phyloP scores from a whole-genome alignment of 495 filamentous ascomycete species.

The Amniculicola lignicola region DNA sequence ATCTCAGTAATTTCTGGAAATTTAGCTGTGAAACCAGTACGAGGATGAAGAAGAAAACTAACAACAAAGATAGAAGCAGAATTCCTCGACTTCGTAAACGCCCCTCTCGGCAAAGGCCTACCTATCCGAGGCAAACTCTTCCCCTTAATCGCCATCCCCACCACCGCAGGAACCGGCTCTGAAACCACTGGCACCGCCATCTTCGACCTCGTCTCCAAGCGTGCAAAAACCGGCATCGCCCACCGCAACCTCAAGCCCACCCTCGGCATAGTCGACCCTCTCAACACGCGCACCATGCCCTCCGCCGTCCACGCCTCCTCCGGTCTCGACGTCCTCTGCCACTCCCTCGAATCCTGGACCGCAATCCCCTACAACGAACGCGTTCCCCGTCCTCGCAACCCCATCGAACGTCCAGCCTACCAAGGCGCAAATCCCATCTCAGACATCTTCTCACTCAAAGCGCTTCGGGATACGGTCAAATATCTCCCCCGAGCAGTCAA shows the following conservation, averaged over 20 bases:
- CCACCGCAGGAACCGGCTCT: conserved; percentile 89
- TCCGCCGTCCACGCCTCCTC: conserved; percentile 83
- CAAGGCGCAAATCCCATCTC: conserved; percentile 97
- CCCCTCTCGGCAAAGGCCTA: conserved; percentile 81
- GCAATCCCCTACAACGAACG: conserved; percentile 90
- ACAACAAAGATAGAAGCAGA: conserved; percentile 73
- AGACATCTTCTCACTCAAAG: conserved; percentile 88
- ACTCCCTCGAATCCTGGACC: conserved; percentile 90
- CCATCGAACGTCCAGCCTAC: conserved; percentile 87
- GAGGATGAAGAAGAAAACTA: too few relatives aligned
- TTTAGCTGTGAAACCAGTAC: too few relatives aligned
- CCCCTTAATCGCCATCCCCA: conserved; percentile 89
- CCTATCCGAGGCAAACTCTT: conserved; percentile 76
- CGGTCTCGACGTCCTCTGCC: conserved; percentile 91
- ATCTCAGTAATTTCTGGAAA: too few relatives aligned
- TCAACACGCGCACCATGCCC: conserved; percentile 95
- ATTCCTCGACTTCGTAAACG: conserved; percentile 97
- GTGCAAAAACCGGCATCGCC: conserved; percentile 91
- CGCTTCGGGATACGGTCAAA: conserved; percentile 75
- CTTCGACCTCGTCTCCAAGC: conserved; percentile 85
- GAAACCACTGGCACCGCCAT: conserved; percentile 98
- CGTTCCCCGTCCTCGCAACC: conserved; percentile 78
- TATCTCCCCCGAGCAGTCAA: conserved; percentile 83
- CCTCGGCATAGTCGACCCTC: conserved; percentile 89
- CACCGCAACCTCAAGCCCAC: conserved; percentile 94